phyloP scores from a whole-genome alignment of 2,329 filamentous ascomycete species.

The Eurotiales sp. region DNA sequence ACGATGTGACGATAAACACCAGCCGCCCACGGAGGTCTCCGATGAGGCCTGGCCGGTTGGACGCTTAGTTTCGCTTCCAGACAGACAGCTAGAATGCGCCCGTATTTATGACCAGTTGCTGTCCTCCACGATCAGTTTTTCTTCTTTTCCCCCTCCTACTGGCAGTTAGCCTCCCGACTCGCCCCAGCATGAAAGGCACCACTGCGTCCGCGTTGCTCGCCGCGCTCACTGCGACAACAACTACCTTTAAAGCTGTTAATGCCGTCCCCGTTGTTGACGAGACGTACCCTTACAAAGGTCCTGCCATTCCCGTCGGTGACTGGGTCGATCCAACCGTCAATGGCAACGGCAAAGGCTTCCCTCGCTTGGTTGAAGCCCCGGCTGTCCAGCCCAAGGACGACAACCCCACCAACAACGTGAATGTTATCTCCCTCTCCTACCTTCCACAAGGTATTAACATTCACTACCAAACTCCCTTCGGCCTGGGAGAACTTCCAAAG shows the following conservation, averaged over 20 bases:
- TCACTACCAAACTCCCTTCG: constrained; percentile 54
- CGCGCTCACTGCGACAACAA: constrained; percentile 18
- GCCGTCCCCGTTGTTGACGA: constrained; percentile 28
- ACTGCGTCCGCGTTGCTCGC: constrained; percentile 17
- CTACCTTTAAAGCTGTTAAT: constrained; percentile 22
- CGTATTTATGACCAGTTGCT: too few species aligned
- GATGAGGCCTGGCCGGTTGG: too few species aligned
- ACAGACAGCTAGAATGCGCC: too few species aligned
- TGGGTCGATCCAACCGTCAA: constrained; percentile 51
- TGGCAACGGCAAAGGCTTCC: constrained; percentile 52
- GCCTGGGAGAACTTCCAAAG: constrained; percentile 43
- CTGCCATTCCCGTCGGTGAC: constrained; percentile 48
- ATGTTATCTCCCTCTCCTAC: constrained; percentile 50
- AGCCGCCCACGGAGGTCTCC: too few species aligned
- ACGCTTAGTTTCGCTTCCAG: too few species aligned
- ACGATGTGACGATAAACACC: too few species aligned
- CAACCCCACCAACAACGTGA: constrained; percentile 51
- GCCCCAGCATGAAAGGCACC: constrained; percentile 8
- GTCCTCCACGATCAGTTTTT: too few species aligned
- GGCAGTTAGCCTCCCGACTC: too few species aligned
- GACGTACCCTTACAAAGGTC: constrained; percentile 47
- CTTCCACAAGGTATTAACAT: constrained; percentile 49
- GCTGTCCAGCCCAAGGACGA: constrained; percentile 44
- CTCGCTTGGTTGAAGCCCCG: constrained; percentile 48
- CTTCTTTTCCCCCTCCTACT: not conserved